phyloP scores from a whole-genome alignment of 441 rosid genomes.

The Populus hybrid region DNA sequence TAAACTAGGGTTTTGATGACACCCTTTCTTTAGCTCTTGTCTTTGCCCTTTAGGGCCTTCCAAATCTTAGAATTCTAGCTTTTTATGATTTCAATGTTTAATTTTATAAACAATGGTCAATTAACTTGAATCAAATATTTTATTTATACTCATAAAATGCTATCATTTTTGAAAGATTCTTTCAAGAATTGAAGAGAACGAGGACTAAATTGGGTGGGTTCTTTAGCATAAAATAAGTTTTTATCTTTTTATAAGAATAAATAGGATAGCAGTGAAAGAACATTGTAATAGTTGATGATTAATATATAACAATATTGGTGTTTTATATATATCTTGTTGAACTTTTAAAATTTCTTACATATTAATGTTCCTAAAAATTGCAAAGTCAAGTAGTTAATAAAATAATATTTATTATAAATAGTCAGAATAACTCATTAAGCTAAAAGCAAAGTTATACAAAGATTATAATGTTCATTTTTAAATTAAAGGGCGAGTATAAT shows the following conservation, averaged over 20 bases:
- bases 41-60: too few relatives aligned
- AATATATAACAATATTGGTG: too few relatives aligned
- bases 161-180: background rate
- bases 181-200: background rate
- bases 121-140: background rate
- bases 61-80: too few relatives aligned
- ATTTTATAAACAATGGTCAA: background rate
- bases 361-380: background rate
- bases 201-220: too few relatives aligned
- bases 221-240: too few relatives aligned
- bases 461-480: background rate
- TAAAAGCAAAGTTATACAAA: background rate
- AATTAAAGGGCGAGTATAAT: background rate
- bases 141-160: too few relatives aligned
- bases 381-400: background rate
- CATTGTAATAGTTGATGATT: too few relatives aligned
- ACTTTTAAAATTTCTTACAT: background rate
- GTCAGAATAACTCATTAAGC: background rate
- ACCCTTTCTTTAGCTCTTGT: background rate
- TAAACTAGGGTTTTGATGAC: slow-evolving; percentile 19
- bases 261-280: too few relatives aligned
- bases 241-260: too few relatives aligned
- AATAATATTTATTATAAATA: background rate
- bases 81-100: background rate
- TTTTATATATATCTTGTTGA: too few relatives aligned